Base-by-base conservation (phyloP, 257 asterid species). In the Fraxinus cuspidata region DNA sequence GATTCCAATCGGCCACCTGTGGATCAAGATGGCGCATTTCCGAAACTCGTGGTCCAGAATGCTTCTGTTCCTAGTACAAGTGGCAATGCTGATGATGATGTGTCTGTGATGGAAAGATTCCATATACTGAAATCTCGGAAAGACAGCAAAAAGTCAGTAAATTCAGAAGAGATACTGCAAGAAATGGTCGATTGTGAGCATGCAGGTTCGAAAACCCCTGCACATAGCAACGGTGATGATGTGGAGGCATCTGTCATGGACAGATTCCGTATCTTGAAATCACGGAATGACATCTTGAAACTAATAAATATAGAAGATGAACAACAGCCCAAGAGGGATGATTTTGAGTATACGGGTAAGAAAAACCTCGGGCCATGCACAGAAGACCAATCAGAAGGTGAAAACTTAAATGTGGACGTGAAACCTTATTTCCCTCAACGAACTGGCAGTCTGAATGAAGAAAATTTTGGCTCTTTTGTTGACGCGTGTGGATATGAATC, bases 191-290 rank as follows among this genome's bases (percentile, higher is more conserved):
- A 31, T 19, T 23, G 66, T 38, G 73, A 72, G 29, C 42, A 16
- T 66, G 29, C 74, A 19, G 73, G 79, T 66, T 13, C 7, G 12
- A n/a, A 37, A 9, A 72, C 77, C 32, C 47, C 83, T 10, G 70
- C 66, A 21, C 27, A 32, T 21, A 71, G 69, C 75, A 77, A 28
- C 32, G 42, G 11, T 19, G 79, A 74, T 75, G 83, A 72, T 73
- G 74, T 75, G 6, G 96, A 91, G 81, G 79, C 88, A 63, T 86
- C 94, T 0, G 81, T 87, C 67, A 77, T 88, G 84, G 80, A 84
- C 53, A 88, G 92, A 82, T 80, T 84, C 74, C 69, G 78, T 78
- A 81, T 86, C 81, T 69, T 92, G 85, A 92, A 79, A 78, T 81
- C 85, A n/a, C 86, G 79, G 16, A 92, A 75, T 74, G 89, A 79